A percentile compares a stretch with the other conserved stretches of the same genome.
phyloP scores from a whole-genome alignment of 2,329 filamentous ascomycete genomes.

The Ascomycota sp. region DNA sequence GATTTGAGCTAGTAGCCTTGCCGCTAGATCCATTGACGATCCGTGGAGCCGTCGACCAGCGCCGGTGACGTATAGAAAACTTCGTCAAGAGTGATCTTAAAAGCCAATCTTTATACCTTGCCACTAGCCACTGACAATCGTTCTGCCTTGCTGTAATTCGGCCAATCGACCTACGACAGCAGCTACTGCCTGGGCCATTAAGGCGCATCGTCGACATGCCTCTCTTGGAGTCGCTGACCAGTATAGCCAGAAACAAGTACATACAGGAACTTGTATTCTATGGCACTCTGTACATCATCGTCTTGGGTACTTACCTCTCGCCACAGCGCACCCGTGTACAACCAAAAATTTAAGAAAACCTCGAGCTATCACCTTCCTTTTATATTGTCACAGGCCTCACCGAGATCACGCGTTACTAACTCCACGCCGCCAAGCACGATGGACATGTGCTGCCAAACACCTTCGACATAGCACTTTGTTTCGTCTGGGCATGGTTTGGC shows the following conservation, averaged over 20 bases:
- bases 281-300: not conserved
- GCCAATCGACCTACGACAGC: not conserved
- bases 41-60: too few species aligned
- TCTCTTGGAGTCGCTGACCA: not conserved
- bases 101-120: too few species aligned
- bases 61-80: too few species aligned
- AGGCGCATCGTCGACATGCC: not conserved
- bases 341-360: constrained; percentile 1
- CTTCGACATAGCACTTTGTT: not conserved
- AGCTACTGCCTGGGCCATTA: not conserved
- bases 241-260: not conserved
- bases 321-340: not conserved
- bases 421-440: not conserved
- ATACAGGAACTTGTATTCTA: not conserved
- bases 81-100: too few species aligned
- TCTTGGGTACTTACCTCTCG: not conserved
- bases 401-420: constrained; percentile 1
- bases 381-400: constrained; percentile 1
- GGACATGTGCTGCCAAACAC: not conserved
- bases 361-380: constrained; percentile 1
- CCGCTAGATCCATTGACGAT: too few species aligned
- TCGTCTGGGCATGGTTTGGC: constrained; percentile 1
- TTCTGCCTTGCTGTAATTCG: not conserved
- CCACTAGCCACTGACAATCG: not conserved
- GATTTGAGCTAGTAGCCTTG: too few species aligned